Evolutionary conservation across 805 yeast genomes (phyloP), one percentile per base, ranked within the genome.

Genomic region (Candida stauntonica): DNA sequence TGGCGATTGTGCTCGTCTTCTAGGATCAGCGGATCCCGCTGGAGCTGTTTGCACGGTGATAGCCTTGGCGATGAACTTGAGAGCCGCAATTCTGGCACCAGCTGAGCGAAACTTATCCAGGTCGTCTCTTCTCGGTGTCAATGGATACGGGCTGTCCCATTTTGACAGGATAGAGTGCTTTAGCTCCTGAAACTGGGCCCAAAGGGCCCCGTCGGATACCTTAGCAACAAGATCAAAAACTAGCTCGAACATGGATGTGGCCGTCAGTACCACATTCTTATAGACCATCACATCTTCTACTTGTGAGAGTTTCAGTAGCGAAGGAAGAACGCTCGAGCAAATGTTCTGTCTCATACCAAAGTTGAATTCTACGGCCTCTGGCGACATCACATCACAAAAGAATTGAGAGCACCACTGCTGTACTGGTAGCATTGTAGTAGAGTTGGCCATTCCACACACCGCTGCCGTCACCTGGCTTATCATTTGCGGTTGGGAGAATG

Each of bases 51-150:
- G 87, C 1, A 74, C 70, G 26, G 69, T 64, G 12, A 80, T 67
- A 5, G 80, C 61, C 38, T 71, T 71, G n/a, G 77, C 77, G 9
- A 86, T 73, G 42, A 89, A 78, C 60, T 83, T 86, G 36, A 81
- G 65, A n/a, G 82, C 67, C 20, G 89, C 80, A n/a, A 84, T 62
- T 57, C 75, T 78, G 33, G 79, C 64, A 12, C 82, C 77, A 27
- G 78, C 60, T 33, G 77, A 72, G 56, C 79, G 70, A 26, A 64
- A 52, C 21, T 61, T 63, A 39, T 57, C 57, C 5, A 47, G 17
- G 16, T 51, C 45, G 7, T 48, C 45, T 19, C 46, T 36, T 12
- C 40, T 36, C 31, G 67, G 64, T 38, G 63, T 58, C 39, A 77
- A 66, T 4, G 86, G 87, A 48, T 68, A 78, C 7, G 72, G 47